Evolutionary conservation across 139 green algal genomes (phyloP).

Genomic region (Astrephomene gubernaculifera): DNA sequence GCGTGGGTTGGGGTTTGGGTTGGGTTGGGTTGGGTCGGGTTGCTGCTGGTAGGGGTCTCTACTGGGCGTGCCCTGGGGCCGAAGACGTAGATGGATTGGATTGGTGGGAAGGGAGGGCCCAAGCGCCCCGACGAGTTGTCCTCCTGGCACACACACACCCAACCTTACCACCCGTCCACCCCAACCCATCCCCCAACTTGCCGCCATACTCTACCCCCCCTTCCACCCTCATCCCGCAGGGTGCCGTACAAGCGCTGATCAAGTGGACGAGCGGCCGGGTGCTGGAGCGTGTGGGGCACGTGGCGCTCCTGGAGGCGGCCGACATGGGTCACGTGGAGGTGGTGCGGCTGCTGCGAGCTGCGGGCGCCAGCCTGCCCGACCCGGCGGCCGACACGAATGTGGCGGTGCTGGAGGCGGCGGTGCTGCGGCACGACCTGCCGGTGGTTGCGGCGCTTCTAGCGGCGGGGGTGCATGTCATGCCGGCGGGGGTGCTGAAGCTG

Average conservation of each 20-base stretch:
- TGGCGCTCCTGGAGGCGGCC: conserved; percentile 17
- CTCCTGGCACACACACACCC: neutral
- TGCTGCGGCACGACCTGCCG: neutral
- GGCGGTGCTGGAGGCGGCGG: neutral
- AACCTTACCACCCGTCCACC: neutral
- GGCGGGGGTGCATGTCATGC: neutral
- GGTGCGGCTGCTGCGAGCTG: neutral
- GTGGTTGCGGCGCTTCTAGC: neutral
- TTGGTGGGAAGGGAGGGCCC: neutral
- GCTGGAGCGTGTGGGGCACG: neutral
- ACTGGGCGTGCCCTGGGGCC: neutral
- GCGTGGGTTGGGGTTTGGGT: neutral
- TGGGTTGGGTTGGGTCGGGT: neutral
- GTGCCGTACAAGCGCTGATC: conserved; percentile 54
- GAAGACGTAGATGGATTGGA: neutral
- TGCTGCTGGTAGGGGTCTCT: neutral
- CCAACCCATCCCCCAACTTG: neutral
- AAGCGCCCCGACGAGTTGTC: neutral
- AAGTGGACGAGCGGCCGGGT: conserved; percentile 36
- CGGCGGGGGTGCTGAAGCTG: too few species aligned
- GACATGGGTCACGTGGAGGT: conserved; percentile 12
- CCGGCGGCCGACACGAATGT: neutral
- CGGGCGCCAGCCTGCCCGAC: neutral
- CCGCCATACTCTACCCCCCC: neutral
- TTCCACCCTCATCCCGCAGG: neutral